These are phyloP conservation scores for Paecilomyces sp. DNA, from an alignment of 2,329 filamentous ascomycete genomes.

Conservation along the genomic window DNA sequence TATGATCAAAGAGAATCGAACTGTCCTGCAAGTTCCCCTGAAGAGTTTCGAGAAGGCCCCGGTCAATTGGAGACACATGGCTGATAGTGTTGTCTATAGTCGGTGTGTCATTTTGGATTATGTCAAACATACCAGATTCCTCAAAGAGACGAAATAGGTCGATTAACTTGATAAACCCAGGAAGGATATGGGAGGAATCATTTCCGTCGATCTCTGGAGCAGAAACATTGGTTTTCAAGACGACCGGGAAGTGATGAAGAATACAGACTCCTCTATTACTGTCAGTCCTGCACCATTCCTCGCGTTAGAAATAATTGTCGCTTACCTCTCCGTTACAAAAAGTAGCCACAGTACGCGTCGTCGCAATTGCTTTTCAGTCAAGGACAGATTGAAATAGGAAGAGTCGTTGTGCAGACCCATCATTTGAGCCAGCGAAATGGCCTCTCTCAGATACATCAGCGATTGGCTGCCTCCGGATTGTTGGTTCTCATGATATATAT, in stretches of 20 bases:
- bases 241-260: constrained; percentile 43
- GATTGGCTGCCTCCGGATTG: constrained; percentile 41
- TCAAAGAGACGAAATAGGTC: constrained; percentile 47
- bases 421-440: constrained; percentile 47
- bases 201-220: constrained; percentile 31
- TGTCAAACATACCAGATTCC: constrained; percentile 42
- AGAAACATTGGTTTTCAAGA: constrained; percentile 34
- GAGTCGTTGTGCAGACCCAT: constrained; percentile 41
- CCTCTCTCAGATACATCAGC: constrained; percentile 43
- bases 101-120: constrained; percentile 19
- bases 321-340: constrained; percentile 39
- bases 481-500: constrained; percentile 47
- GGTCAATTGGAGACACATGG: not conserved
- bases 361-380: constrained; percentile 38
- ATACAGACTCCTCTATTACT: constrained; percentile 36
- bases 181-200: constrained; percentile 39
- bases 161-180: constrained; percentile 44
- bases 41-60: constrained; percentile 30
- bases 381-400: constrained; percentile 29
- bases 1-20: constrained; percentile 29
- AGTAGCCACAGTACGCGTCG: constrained; percentile 43
- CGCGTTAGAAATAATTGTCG: not conserved
- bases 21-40: constrained; percentile 39
- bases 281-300: not conserved
- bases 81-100: constrained; percentile 17